Conservation (phyloP, 208 protist genomes). For the Acanthamoeba culbertsoni region DNA sequence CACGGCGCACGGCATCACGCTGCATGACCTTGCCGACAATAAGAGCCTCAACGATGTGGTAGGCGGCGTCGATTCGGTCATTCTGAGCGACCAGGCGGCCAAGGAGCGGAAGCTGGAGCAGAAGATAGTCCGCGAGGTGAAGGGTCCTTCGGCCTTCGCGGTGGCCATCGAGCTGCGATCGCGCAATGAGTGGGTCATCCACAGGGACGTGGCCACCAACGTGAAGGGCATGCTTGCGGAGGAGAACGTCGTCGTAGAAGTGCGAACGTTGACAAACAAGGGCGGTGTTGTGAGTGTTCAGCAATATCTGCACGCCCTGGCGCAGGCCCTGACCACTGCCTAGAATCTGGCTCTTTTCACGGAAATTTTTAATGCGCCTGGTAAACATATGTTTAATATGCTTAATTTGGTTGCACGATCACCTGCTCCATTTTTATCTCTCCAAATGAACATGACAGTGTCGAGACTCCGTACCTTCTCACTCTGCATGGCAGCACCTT, state of each 20-base stretch:
- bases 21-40: conserved; percentile 88
- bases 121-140: conserved; percentile 89
- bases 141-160: conserved; percentile 84
- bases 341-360: no score
- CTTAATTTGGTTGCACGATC: no score
- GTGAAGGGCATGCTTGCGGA: neutral
- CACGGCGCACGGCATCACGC: conserved; percentile 89
- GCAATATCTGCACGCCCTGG: no score
- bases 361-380: no score
- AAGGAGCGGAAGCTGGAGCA: conserved; percentile 84
- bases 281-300: neutral
- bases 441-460: no score
- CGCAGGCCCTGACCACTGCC: no score
- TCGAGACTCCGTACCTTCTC: no score
- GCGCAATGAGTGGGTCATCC: neutral
- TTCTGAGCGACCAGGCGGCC: conserved; percentile 89
- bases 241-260: neutral
- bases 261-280: neutral
- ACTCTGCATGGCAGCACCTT: no score
- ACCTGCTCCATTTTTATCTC: no score
- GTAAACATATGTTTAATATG: no score
- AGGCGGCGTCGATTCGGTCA: conserved; percentile 89
- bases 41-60: conserved; percentile 80
- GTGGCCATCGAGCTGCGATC: conserved; percentile 86
- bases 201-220: neutral